Percentiles rank a stretch among this genome's conserved stretches.
Evolutionary conservation across 73 alveolate genomes (phyloP).

Genomic region (Paramecium bursaria): DNA sequence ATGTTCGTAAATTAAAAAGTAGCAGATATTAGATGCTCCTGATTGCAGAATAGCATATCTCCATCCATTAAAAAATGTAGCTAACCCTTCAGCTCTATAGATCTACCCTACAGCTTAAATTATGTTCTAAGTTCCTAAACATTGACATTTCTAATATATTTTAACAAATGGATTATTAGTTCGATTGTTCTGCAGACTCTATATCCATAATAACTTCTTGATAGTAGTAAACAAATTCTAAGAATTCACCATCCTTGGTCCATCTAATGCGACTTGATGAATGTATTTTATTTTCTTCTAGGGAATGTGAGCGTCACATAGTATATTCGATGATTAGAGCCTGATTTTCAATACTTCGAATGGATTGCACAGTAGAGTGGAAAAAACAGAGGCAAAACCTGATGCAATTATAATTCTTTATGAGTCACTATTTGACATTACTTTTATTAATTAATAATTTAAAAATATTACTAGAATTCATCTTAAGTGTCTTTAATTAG

Average conservation of each 20-base stretch:
- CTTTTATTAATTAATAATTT: constrained; percentile 33
- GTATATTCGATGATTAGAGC: constrained; percentile 37
- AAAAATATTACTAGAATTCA: constrained; percentile 11
- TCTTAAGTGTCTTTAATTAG: not conserved
- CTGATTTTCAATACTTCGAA: constrained; percentile 67
- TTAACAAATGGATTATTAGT: constrained; percentile 52
- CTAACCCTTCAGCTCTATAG: constrained; percentile 52
- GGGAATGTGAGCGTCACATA: constrained; percentile 31
- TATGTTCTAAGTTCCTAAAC: constrained; percentile 45
- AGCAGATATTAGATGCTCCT: constrained; percentile 66
- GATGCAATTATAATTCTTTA: constrained; percentile 54
- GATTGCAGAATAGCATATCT: constrained; percentile 58
- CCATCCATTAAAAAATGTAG: constrained; percentile 68
- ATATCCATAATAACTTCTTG: constrained; percentile 1
- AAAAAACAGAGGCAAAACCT: constrained; percentile 54
- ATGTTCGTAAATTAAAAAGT: constrained; percentile 61
- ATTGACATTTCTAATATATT: constrained; percentile 55
- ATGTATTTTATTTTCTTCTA: constrained; percentile 49
- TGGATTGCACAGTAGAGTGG: constrained; percentile 63
- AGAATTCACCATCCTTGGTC: constrained; percentile 38
- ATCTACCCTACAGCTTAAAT: constrained; percentile 49
- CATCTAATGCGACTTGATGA: constrained; percentile 34
- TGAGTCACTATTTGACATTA: not conserved
- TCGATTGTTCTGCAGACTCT: not conserved
- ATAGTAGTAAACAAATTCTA: constrained; percentile 9